Base-by-base conservation (phyloP, 495 filamentous ascomycete species). In the Hypoxylon fragiforme region DNA sequence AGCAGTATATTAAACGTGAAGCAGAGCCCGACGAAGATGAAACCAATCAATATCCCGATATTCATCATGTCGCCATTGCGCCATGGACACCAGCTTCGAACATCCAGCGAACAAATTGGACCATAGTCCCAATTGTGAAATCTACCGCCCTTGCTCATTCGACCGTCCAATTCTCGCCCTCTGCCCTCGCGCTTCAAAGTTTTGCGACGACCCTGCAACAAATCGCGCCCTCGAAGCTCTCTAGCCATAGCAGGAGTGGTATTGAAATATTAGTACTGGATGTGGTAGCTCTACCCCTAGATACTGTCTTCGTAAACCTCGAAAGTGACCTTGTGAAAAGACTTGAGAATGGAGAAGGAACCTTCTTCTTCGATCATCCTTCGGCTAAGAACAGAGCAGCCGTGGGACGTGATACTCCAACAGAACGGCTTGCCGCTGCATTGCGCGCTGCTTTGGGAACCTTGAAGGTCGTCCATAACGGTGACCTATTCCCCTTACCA, bases 191-290 rank as follows among this genome's bases (percentile, higher is more conserved):
- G 5, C 76, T 95, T 6, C 89, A 95, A 66, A 80, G 85, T 26
- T 91, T 96, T 55, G 76, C 86, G 34, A 74, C 81, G 31, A 78
- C 75, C 3, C 72, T 87, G 47, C 85, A 81, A 51, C 75, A 71
- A 50, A 61, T 82, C 42, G 79, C 78, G 15, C 84, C 81, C n/a
- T 83, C 78, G 62, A 87, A 85, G 67, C 69, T 85, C 5, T 81
- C 72, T 57, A 81, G 74, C 58, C 81, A 77, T 74, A 83, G 73
- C 60, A 71, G 64, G 64, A 81, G 75, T 72, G 83, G 65, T 48
- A 85, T 96, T 44, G 91, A 95, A 66, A 87, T 97, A 59, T 74
- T 88, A 41, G 76, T 96, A 2, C 67, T 92, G 50, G 90, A 96
- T 68, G 88, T 92, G 6, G 78, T 85, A 12, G 88, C 92, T 11